Evolutionary conservation across 306 rosid genomes (phyloP).

Genomic region (Pyrus betulifolia): DNA sequence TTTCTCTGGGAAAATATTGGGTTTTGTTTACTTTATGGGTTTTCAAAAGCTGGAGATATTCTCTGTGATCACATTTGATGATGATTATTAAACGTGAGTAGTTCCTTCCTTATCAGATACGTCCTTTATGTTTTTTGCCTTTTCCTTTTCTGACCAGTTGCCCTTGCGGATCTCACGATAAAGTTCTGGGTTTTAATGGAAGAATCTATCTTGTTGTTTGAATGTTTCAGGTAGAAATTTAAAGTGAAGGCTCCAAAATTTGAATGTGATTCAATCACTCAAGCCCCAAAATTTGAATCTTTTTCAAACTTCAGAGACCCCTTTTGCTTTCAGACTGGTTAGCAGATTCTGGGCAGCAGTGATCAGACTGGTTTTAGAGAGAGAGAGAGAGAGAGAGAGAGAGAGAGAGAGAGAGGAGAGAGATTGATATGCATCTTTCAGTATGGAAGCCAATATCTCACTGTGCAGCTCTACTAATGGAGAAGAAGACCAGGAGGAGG

Average conservation of each 20-base stretch:
- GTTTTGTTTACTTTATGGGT: background rate
- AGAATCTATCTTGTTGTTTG: slow-evolving; percentile 19
- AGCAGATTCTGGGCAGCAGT: background rate
- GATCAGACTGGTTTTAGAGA: slow-evolving; percentile 8
- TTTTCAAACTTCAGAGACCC: slow-evolving; percentile 13
- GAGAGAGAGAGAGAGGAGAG: too few relatives aligned
- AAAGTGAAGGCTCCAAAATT: slow-evolving; percentile 17
- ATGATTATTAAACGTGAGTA: slow-evolving; percentile 19
- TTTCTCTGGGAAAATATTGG: background rate
- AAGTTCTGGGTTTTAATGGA: slow-evolving; percentile 29
- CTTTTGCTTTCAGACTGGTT: slow-evolving; percentile 26
- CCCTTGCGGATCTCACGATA: slow-evolving; percentile 14
- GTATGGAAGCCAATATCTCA: too few relatives aligned
- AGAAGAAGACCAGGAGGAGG: too few relatives aligned
- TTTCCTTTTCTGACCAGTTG: slow-evolving; percentile 20
- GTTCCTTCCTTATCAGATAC: slow-evolving; percentile 6
- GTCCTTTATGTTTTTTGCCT: slow-evolving; percentile 11
- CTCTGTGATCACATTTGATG: slow-evolving; percentile 24
- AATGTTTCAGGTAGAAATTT: slow-evolving; percentile 19
- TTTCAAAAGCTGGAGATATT: slow-evolving; percentile 25
- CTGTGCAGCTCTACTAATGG: too few relatives aligned
- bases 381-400: background rate
- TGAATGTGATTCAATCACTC: too few relatives aligned
- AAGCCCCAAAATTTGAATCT: slow-evolving; percentile 1
- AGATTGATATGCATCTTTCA: too few relatives aligned